Conservation (phyloP, 2,329 filamentous ascomycete genomes). For the Trichoderma pleuroti region DNA sequence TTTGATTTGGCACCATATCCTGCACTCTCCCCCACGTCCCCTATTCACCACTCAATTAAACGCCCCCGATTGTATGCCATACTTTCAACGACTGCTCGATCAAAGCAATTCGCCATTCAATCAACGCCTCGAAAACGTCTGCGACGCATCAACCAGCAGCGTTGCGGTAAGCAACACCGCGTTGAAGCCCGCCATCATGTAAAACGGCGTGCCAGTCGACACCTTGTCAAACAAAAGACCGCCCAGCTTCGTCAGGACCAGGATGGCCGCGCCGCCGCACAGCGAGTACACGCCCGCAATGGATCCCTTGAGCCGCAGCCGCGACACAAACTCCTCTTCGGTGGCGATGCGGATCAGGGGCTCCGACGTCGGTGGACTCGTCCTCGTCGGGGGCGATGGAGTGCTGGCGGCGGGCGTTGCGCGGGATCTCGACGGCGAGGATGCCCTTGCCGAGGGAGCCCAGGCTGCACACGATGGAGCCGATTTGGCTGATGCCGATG, state of each 20-base stretch:
- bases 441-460: constrained; percentile 81
- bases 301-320: constrained; percentile 75
- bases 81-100: neutral
- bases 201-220: constrained; percentile 78
- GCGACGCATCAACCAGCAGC: constrained; percentile 48
- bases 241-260: constrained; percentile 87
- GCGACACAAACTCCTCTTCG: constrained; percentile 38
- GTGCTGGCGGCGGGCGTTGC: constrained; percentile 25
- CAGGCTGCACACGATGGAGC: constrained; percentile 93
- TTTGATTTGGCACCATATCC: neutral
- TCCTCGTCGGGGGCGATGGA: constrained; percentile 36
- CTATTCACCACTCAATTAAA: neutral
- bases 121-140: constrained; percentile 32
- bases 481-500: constrained; percentile 90
- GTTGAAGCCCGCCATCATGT: constrained; percentile 91
- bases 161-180: constrained; percentile 61
- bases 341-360: constrained; percentile 37
- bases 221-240: constrained; percentile 78
- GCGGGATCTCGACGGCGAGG: constrained; percentile 48
- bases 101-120: neutral
- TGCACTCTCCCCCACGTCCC: neutral
- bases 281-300: constrained; percentile 94
- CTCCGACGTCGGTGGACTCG: constrained; percentile 41
- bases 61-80: neutral
- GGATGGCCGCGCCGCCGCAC: constrained; percentile 82